Base-by-base conservation (phyloP, 257 asterid species). In the Voacanga thouarsii region DNA sequence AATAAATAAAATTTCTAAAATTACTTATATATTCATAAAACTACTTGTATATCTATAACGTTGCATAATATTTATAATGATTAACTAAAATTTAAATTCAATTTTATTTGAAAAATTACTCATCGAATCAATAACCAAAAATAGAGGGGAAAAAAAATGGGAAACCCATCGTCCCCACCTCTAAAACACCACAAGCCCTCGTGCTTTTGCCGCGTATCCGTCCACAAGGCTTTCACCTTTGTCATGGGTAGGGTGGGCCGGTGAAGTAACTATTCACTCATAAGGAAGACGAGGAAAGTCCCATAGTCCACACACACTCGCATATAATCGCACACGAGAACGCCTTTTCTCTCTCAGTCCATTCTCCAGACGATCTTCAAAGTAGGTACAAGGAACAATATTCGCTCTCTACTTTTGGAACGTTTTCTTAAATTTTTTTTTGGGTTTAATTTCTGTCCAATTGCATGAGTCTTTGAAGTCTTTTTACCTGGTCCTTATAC, bases 201-300 rank as follows among this genome's bases (percentile, higher is more conserved):
- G n/a, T 74, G 72, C 75, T 24, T 72, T 67, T 78, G 82, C 82
- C 82, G 82, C 82, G 77, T 77, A 55, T 10, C 12, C 11, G 59
- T 59, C 26, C 44, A 28, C 14, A 41, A 56, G 39, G 55, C 78
- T 50, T 23, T 26, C 12, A 21, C 43, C 9, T 12, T 24, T 0
- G 72, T 33, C 19, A 6, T 56, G 37, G 43, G 72, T 64, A 69
- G 24, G 49, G 63, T 75, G 60, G 78, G 72, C 39, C 72, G n/a
- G 43, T 49, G 61, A 18, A 49, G 23, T 39, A 21, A 19, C 6
- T 37, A 53, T 51, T 55, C 16, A 68, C 24, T 41, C 72, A 7
- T 14, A 39, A 67, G 51, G 28, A 28, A 12, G 49, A 7, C 19
- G 76, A 72, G 16, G 64, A 19, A 21, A 49, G 12, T 47, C 19